Evolutionary conservation across 129 eudicot genomes (phyloP), one percentile per base, ranked within the genome.

Genomic region (Scalesia atractyloides): DNA sequence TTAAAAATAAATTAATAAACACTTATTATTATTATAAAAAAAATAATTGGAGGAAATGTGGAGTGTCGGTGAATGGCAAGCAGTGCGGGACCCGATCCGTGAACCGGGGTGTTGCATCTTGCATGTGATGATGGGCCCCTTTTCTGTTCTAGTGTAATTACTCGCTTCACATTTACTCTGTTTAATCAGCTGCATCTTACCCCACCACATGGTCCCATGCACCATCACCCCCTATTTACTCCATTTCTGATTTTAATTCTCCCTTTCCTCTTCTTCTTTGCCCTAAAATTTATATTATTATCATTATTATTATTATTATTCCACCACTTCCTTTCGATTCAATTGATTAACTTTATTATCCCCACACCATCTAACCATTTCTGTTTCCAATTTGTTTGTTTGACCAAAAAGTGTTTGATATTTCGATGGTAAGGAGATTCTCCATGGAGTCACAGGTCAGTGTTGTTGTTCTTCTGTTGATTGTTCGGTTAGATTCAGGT

Each of bases 381-480:
- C 54, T 43, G 30, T 34, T 73, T 73, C 36, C 12, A 61, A 36
- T 33, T 26, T 34, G 14, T 33, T 26, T 34, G 14, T 62, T 61
- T 62, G 51, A 73, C 70, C 69, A 62, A 33, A 33, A 47, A 26
- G 13, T 17, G 8, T 77, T 56, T 77, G 48, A 61, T 34, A 52
- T 49, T 48, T 60, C 49, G 30, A 78, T 70, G 82, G 77, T 78
- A 37, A 78, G 56, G 22, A 70, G 76, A 51, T 50, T 77, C 57
- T 44, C 67, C 66, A 78, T 78, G 82, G 82, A 78, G 19, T 78
- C 82, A 78, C 82, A 78, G 77, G 82, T 78, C 60, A 16, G 67
- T 78, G 22, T 30, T 67, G 60, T 53, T 65, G 58, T 54, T n/a
- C 36, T 49, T 18, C 54, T 53, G 33, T 68, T 36, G 19, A n/a